These are phyloP conservation scores for Batkoa obscura DNA, from an alignment of 371 early-diverging fungal species.

Conservation along the genomic window DNA sequence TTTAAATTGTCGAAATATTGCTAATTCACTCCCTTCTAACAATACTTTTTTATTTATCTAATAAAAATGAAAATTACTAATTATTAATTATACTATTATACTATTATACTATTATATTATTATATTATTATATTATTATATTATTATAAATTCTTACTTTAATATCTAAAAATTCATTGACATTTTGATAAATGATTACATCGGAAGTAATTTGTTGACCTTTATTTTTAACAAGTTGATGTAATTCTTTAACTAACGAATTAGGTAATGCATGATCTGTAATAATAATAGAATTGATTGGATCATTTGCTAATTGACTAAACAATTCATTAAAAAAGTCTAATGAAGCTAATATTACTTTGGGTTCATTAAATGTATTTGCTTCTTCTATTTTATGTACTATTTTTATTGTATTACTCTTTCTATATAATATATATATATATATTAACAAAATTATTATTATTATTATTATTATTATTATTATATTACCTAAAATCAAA, in stretches of 20 bases:
- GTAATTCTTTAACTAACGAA: no score
- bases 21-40: conserved; percentile 75
- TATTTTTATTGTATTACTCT: conserved; percentile 22
- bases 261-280: conserved; percentile 55
- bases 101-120: conserved; percentile 26
- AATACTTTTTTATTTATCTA: conserved; percentile 38
- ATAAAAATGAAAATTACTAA: conserved; percentile 7
- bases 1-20: conserved; percentile 35
- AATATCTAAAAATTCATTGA: no score
- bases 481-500: conserved; percentile 65
- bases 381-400: conserved; percentile 52
- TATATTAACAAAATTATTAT: conserved; percentile 10
- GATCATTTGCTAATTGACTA: conserved; percentile 31
- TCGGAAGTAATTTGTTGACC: no score
- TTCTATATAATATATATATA: conserved; percentile 22
- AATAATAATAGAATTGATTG: conserved; percentile 46
- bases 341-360: conserved; percentile 67
- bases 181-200: no score
- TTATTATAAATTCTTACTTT: conserved; percentile 31
- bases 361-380: conserved; percentile 42
- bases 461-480: neutral
- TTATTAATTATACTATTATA: conserved; percentile 11
- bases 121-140: conserved; percentile 9
- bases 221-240: no score
- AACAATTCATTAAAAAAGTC: conserved; percentile 59